phyloP scores from a whole-genome alignment of 2,329 filamentous ascomycete genomes.

The Fonsecaea monophora region DNA sequence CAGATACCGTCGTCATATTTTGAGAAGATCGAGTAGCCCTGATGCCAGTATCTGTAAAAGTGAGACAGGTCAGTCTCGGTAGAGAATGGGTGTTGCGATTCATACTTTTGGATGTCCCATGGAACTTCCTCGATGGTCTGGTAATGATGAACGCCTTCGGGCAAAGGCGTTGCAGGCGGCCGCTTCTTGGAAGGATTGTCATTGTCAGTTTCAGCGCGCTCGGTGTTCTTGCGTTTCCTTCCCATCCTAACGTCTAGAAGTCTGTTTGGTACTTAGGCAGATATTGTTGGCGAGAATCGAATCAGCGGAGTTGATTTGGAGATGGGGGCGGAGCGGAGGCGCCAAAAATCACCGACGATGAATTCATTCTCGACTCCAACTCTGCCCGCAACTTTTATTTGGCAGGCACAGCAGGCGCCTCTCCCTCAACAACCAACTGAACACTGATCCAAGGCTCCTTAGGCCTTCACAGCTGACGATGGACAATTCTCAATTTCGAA shows the following conservation, averaged over 20 bases:
- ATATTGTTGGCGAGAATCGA: background rate
- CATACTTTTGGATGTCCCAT: conserved; percentile 82
- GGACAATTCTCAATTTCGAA: conserved; percentile 96
- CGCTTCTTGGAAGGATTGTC: conserved; percentile 22
- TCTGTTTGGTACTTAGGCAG: conserved; percentile 2
- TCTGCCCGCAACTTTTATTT: background rate
- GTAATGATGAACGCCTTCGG: conserved; percentile 77
- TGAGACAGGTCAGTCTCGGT: conserved; percentile 3
- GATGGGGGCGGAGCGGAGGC: background rate
- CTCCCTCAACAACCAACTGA: background rate
- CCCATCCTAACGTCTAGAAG: conserved; percentile 19
- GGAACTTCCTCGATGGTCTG: conserved; percentile 73
- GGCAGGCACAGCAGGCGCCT: background rate
- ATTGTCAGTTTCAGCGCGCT: conserved; percentile 11
- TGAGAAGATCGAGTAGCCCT: conserved; percentile 86
- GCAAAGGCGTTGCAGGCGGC: conserved; percentile 50
- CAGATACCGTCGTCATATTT: conserved; percentile 85
- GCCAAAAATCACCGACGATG: background rate
- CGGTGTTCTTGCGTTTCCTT: conserved; percentile 26
- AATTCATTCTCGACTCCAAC: conserved; percentile 8
- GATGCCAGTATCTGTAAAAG: conserved; percentile 78
- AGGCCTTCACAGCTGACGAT: conserved; percentile 56
- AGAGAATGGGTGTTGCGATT: conserved; percentile 6
- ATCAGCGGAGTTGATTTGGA: background rate
- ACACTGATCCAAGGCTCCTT: background rate